phyloP scores from a whole-genome alignment of 495 filamentous ascomycete species.

The Opeltia flavorubescens region DNA sequence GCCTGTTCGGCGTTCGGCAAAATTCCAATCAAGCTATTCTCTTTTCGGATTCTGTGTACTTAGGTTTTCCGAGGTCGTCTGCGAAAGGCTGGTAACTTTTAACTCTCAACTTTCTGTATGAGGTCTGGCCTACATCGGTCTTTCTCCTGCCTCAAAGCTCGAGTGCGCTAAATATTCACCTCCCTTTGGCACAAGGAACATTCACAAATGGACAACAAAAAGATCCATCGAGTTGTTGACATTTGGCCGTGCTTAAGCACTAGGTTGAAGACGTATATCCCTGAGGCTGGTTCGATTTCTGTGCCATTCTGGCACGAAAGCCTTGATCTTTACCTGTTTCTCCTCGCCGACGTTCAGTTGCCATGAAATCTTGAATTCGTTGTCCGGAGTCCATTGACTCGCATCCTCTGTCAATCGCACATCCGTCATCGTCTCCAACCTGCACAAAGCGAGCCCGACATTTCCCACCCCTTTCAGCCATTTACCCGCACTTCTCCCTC shows the following conservation, averaged over 20 bases:
- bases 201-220: background rate
- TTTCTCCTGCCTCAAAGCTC: too few species aligned
- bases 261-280: conserved; percentile 17
- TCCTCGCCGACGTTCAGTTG: conserved; percentile 29
- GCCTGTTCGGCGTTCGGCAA: too few species aligned
- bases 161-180: too few species aligned
- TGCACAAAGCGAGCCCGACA: conserved; percentile 74
- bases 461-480: conserved; percentile 66
- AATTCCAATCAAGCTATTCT: too few species aligned
- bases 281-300: conserved; percentile 17
- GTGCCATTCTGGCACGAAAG: conserved; percentile 77
- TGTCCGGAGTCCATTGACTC: conserved; percentile 33
- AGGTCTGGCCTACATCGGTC: too few species aligned
- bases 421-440: conserved; percentile 81
- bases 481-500: conserved; percentile 60
- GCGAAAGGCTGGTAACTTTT: too few species aligned
- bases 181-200: too few species aligned
- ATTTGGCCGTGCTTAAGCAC: background rate
- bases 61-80: too few species aligned
- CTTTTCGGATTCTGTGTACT: too few species aligned
- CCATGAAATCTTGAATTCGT: conserved; percentile 42
- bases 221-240: too few species aligned
- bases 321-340: conserved; percentile 53
- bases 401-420: conserved; percentile 49
- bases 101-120: too few species aligned